phyloP scores from a whole-genome alignment of 2,329 filamentous ascomycete genomes.

The Pseudogymnoascus sp. region DNA sequence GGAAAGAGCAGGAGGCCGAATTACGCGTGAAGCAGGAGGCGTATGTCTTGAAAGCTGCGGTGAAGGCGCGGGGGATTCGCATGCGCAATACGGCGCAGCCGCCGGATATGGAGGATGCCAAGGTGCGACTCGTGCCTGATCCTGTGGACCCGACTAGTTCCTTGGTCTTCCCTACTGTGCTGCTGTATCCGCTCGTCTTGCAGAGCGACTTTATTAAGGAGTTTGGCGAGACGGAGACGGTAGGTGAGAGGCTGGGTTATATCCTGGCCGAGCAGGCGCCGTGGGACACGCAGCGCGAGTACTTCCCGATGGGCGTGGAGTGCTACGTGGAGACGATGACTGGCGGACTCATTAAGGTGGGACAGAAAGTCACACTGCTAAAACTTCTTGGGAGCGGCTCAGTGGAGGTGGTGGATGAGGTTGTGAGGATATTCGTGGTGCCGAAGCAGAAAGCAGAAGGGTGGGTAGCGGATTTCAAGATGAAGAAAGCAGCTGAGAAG shows the following conservation, averaged over 20 bases:
- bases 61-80: conserved; percentile 63
- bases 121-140: conserved; percentile 62
- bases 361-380: conserved; percentile 72
- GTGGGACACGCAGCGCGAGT: conserved; percentile 69
- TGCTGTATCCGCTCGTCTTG: conserved; percentile 76
- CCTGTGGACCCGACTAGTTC: conserved; percentile 64
- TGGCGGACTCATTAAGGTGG: conserved; percentile 81
- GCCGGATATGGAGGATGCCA: conserved; percentile 83
- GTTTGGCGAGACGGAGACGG: conserved; percentile 68
- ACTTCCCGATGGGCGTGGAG: conserved; percentile 61
- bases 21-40: conserved; percentile 50
- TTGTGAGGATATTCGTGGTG: conserved; percentile 77
- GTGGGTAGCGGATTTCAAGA: conserved; percentile 86
- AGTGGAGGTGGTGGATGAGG: conserved; percentile 79
- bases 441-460: conserved; percentile 59
- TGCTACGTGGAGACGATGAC: conserved; percentile 80
- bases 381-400: conserved; percentile 70
- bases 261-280: conserved; percentile 67
- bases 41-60: conserved; percentile 55
- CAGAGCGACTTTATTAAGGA: conserved; percentile 89
- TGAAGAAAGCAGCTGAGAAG: conserved; percentile 52
- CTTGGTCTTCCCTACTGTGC: conserved; percentile 68
- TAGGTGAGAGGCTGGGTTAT: conserved; percentile 74
- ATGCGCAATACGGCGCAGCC: conserved; percentile 60
- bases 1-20: conserved; percentile 48